Evolutionary conservation across 805 yeast species (phyloP).

Genomic region (Tetrapisispora namnaoensis): DNA sequence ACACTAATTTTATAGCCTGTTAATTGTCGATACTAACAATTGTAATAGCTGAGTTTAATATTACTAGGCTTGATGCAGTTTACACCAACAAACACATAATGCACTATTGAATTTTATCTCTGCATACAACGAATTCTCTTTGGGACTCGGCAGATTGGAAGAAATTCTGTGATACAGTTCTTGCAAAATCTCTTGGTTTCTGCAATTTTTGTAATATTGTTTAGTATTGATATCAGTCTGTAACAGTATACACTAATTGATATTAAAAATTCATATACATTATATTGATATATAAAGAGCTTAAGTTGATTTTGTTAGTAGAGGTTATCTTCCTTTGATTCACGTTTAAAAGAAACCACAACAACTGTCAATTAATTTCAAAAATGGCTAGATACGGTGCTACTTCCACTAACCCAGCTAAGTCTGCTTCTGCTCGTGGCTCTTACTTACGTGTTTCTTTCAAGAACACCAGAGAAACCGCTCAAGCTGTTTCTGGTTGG

Average conservation of each 20-base stretch:
- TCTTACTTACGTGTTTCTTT: slow-evolving; percentile 97
- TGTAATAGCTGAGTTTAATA: no score
- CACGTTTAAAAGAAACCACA: slow-evolving; percentile 3
- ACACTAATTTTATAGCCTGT: no score
- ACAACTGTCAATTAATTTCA: slow-evolving; percentile 3
- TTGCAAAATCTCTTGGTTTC: no score
- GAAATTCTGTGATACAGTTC: neutral
- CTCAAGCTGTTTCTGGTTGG: slow-evolving; percentile 98
- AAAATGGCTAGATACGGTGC: slow-evolving; percentile 99
- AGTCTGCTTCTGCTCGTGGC: slow-evolving; percentile 99
- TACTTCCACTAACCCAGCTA: slow-evolving; percentile 98
- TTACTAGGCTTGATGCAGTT: no score
- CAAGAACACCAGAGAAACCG: slow-evolving; percentile 99
- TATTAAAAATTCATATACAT: no score
- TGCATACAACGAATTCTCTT: neutral
- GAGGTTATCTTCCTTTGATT: neutral
- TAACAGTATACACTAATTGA: neutral
- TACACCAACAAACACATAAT: no score
- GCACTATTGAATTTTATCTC: no score
- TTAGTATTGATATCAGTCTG: neutral
- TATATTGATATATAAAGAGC: neutral
- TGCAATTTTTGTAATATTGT: neutral
- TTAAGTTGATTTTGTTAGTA: neutral
- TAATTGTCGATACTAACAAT: no score
- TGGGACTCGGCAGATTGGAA: neutral